Conservation (phyloP, 345 rosid species). For the Conringia planisiliqua region DNA sequence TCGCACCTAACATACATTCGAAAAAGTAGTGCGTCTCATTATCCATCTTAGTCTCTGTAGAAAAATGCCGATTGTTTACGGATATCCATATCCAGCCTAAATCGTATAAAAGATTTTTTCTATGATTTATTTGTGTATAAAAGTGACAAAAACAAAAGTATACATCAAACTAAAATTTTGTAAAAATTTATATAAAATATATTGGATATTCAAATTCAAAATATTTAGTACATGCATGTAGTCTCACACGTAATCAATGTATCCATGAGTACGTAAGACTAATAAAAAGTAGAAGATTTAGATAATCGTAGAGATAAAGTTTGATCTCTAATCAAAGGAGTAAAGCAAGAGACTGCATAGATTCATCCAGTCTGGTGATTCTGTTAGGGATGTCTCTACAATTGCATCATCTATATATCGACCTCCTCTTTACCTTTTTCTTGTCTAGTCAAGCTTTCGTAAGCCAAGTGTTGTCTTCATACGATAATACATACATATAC, state of each 20-base stretch:
- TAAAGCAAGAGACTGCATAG: neutral
- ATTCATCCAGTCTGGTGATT: neutral
- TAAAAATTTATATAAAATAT: no score
- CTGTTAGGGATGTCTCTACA: slow-evolving; percentile 9
- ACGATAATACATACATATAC: neutral
- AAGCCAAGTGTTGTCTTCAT: slow-evolving; percentile 7
- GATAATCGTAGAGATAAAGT: neutral
- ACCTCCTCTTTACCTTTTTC: neutral
- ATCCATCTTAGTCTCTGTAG: no score
- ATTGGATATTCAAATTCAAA: neutral
- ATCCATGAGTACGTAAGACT: no score
- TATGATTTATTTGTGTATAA: neutral
- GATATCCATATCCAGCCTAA: no score
- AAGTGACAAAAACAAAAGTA: neutral
- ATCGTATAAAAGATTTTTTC: no score
- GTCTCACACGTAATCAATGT: neutral
- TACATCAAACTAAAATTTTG: no score
- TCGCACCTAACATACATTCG: no score
- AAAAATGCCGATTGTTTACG: no score
- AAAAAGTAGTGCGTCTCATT: no score
- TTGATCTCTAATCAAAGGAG: neutral
- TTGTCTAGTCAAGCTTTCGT: neutral
- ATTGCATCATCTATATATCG: neutral
- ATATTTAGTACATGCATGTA: neutral
- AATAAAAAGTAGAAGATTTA: neutral